Percentiles rank a stretch among this genome's conserved stretches.
These are phyloP conservation scores for Steccherinum ochraceum DNA, from an alignment of 768 basidiomycete species.

Conservation along the genomic window DNA sequence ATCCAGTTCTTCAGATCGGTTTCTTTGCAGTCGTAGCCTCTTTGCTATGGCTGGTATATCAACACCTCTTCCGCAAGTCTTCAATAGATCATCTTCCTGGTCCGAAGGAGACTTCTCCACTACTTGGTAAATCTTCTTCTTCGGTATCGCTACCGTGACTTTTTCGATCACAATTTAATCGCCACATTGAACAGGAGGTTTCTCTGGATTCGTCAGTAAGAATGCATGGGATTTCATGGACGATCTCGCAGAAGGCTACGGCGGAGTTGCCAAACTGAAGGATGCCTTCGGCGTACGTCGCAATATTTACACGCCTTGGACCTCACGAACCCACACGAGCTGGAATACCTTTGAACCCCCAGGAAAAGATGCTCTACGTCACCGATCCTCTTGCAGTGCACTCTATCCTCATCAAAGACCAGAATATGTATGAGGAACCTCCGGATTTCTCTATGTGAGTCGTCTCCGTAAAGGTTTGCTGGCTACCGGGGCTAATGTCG, in stretches of 20 bases:
- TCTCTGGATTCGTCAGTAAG: not conserved
- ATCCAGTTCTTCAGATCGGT: not conserved
- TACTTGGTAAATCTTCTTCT: slow-evolving; percentile 1
- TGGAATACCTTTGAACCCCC: no score
- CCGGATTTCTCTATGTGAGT: slow-evolving; percentile 1
- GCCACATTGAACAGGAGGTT: no score
- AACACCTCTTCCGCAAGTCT: not conserved
- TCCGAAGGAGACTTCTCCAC: slow-evolving; percentile 4
- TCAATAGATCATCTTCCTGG: slow-evolving; percentile 9
- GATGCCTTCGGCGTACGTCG: slow-evolving; percentile 40
- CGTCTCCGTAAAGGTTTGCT: not conserved
- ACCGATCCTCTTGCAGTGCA: slow-evolving; percentile 18
- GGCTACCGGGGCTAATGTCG: no score
- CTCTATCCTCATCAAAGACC: slow-evolving; percentile 18
- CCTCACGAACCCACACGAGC: no score
- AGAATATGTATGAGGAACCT: slow-evolving; percentile 18
- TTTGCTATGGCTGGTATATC: not conserved
- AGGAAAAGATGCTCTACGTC: slow-evolving; percentile 19
- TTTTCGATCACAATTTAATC: no score
- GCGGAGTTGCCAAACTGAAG: slow-evolving; percentile 37
- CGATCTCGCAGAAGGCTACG: slow-evolving; percentile 23
- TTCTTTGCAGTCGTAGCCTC: not conserved
- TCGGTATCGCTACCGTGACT: not conserved
- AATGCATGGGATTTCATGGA: slow-evolving; percentile 5
- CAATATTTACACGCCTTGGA: no score